A percentile compares a stretch with the other conserved stretches of the same genome.
Conservation (phyloP, 2,329 filamentous ascomycete genomes). For the Diatrype stigma region DNA sequence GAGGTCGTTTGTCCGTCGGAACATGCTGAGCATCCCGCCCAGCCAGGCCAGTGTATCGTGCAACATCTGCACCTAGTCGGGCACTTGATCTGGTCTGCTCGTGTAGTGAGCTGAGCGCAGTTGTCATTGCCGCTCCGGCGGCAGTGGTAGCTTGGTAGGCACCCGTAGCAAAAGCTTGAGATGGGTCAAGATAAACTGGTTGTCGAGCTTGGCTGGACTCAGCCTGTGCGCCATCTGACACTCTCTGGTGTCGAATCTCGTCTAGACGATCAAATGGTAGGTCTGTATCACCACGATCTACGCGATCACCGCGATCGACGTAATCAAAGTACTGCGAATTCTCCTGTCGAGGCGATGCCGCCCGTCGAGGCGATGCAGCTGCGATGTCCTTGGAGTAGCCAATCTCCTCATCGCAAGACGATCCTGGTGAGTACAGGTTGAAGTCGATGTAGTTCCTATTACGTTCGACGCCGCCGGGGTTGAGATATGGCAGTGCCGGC, state of each 20-base stretch:
- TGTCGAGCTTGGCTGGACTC: too few relatives aligned
- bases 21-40: not conserved
- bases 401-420: constrained; percentile 47
- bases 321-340: not conserved
- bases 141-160: too few relatives aligned
- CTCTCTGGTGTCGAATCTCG: not conserved
- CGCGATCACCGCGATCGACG: too few relatives aligned
- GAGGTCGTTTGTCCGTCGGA: not conserved
- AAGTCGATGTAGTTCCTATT: constrained; percentile 51
- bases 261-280: not conserved
- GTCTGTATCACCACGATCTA: not conserved
- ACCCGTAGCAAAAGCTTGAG: too few relatives aligned
- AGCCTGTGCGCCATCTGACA: too few relatives aligned
- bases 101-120: not conserved
- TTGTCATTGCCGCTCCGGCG: not conserved
- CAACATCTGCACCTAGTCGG: not conserved
- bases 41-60: not conserved
- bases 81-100: not conserved
- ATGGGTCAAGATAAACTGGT: too few relatives aligned
- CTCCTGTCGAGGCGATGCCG: constrained; percentile 6
- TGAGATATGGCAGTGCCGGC: constrained; percentile 38
- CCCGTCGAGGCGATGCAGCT: constrained; percentile 1
- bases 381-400: constrained; percentile 20
- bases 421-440: constrained; percentile 48
- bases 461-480: constrained; percentile 27